A percentile compares a stretch with the other conserved stretches of the same genome.
Evolutionary conservation across 257 asterid genomes (phyloP).

Genomic region (Phtheirospermum japonicum): DNA sequence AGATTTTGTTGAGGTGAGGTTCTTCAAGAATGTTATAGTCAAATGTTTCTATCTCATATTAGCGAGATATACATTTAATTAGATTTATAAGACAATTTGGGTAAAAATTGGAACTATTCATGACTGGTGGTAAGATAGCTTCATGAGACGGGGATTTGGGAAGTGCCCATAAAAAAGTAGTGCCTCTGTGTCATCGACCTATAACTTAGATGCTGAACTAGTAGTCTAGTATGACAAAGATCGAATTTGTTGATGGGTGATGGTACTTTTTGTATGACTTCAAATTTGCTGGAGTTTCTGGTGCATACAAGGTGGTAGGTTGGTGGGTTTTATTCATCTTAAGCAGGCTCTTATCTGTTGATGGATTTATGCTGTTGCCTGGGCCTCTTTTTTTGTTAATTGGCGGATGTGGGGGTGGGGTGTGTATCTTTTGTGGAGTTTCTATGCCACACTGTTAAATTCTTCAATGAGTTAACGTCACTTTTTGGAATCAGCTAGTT

Average conservation of each 20-base stretch:
- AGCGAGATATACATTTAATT: conserved; percentile 7
- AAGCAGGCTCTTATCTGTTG: not conserved
- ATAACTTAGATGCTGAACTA: not conserved
- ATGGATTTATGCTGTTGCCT: not conserved
- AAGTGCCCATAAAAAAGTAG: conserved; percentile 8
- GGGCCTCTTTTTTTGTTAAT: too few relatives aligned
- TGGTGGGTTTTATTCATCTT: not conserved
- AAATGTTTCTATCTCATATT: conserved; percentile 18
- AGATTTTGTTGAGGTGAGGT: conserved; percentile 95
- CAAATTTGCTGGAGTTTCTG: not conserved
- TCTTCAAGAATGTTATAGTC: conserved; percentile 12
- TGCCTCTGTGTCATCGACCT: not conserved
- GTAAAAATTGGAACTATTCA: not conserved
- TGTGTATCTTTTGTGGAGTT: too few relatives aligned
- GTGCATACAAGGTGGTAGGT: not conserved
- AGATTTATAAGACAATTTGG: conserved; percentile 1
- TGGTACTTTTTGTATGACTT: not conserved
- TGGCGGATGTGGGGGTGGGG: too few relatives aligned
- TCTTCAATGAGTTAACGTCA: not conserved
- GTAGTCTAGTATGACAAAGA: too few relatives aligned
- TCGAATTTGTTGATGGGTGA: not conserved
- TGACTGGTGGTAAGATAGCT: conserved; percentile 10
- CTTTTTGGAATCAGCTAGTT: not conserved
- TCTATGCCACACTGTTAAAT: not conserved
- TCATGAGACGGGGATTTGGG: conserved; percentile 10